Percentiles rank a stretch among this genome's conserved stretches.
phyloP scores from a whole-genome alignment of 2,329 filamentous ascomycete genomes.

The Bertia moriformis region DNA sequence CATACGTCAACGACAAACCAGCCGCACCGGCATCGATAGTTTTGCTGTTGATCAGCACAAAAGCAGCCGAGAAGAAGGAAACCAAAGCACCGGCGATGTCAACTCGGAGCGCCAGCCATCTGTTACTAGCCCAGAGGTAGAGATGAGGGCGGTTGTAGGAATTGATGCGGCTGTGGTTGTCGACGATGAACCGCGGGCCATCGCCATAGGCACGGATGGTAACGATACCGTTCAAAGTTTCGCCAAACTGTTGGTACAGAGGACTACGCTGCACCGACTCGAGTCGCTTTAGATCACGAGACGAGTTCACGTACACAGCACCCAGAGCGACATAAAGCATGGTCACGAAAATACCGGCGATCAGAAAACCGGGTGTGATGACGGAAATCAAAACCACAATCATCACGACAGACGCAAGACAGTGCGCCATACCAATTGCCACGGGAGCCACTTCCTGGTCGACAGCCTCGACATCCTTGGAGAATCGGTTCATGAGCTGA shows the following conservation, averaged over 20 bases:
- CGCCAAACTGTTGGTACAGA: conserved; percentile 7
- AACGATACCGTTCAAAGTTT: conserved; percentile 7
- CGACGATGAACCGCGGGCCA: conserved; percentile 3
- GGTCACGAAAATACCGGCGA: conserved; percentile 4
- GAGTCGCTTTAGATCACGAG: conserved; percentile 6
- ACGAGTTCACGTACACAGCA: conserved; percentile 5
- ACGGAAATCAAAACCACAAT: conserved; percentile 5
- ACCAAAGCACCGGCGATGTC: conserved; percentile 5
- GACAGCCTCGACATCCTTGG: conserved; percentile 51
- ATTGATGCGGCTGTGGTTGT: conserved; percentile 4
- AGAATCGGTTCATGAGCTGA: conserved; percentile 56
- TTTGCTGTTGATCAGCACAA: conserved; percentile 2
- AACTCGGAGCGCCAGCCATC: conserved; percentile 7
- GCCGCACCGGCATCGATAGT: conserved; percentile 2
- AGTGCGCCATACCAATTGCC: conserved; percentile 49
- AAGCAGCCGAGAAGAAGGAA: conserved; percentile 3
- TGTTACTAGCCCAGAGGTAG: conserved; percentile 5
- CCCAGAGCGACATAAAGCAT: conserved; percentile 5
- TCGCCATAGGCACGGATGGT: conserved; percentile 7
- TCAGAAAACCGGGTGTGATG: conserved; percentile 4
- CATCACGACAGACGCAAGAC: conserved; percentile 39
- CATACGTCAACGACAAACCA: conserved; percentile 7
- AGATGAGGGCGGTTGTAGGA: conserved; percentile 5
- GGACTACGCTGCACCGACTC: conserved; percentile 6
- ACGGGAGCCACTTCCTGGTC: conserved; percentile 53